Evolutionary conservation across 208 protist genomes (phyloP).

Genomic region (Crithidia expoeki): DNA sequence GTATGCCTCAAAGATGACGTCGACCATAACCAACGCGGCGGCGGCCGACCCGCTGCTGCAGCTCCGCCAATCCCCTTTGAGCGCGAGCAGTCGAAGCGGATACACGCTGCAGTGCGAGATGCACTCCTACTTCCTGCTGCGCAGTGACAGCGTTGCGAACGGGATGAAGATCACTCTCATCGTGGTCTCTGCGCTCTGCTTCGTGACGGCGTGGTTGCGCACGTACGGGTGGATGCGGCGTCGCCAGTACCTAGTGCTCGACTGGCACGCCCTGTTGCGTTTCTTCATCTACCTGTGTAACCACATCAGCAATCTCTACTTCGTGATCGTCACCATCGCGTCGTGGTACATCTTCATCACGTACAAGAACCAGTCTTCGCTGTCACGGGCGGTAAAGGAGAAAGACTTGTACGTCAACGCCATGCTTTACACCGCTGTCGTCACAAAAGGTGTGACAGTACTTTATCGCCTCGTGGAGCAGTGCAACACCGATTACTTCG

Average conservation of each 20-base stretch:
- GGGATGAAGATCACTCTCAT: constrained; percentile 66
- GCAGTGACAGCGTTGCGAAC: constrained; percentile 33
- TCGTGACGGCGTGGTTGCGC: constrained; percentile 64
- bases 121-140: constrained; percentile 44
- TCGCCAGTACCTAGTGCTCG: constrained; percentile 73
- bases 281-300: constrained; percentile 80
- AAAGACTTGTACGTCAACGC: constrained; percentile 64
- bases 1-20: constrained; percentile 53
- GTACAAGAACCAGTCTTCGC: constrained; percentile 59
- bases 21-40: constrained; percentile 10
- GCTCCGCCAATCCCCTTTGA: constrained; percentile 30
- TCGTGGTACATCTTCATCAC: constrained; percentile 80
- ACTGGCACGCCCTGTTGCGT: constrained; percentile 45
- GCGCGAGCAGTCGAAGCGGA: neutral
- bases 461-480: constrained; percentile 80
- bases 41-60: constrained; percentile 5
- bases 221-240: constrained; percentile 87
- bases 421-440: constrained; percentile 68
- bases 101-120: constrained; percentile 31
- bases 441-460: constrained; percentile 62
- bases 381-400: constrained; percentile 40
- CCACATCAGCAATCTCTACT: constrained; percentile 77
- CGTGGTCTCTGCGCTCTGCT: constrained; percentile 55
- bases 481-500: constrained; percentile 87
- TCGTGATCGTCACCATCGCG: constrained; percentile 47